phyloP scores from a whole-genome alignment of 2,329 filamentous ascomycete genomes.

The Aspergillus spinulosporus region DNA sequence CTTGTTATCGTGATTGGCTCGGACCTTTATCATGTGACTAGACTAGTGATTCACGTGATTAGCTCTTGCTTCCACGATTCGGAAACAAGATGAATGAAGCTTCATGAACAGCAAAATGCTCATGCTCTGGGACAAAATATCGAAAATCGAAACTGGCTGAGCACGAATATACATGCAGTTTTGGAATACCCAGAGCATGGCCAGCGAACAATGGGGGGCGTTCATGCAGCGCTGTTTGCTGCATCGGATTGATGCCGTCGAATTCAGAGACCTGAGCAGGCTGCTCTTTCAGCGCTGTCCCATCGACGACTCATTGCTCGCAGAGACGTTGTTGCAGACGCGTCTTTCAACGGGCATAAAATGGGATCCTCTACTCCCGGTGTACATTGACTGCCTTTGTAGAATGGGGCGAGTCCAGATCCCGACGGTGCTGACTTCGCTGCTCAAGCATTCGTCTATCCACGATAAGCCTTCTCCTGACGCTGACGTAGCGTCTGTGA shows the following conservation, averaged over 20 bases:
- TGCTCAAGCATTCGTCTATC: constrained; percentile 41
- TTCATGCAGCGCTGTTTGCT: constrained; percentile 40
- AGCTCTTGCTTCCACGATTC: background rate
- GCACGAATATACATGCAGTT: background rate
- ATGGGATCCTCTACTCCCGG: constrained; percentile 46
- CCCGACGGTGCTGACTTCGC: constrained; percentile 35
- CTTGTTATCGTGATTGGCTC: background rate
- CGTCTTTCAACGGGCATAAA: constrained; percentile 34
- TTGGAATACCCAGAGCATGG: constrained; percentile 22
- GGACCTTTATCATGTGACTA: background rate
- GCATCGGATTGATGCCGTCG: constrained; percentile 39
- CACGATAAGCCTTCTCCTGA: constrained; percentile 20
- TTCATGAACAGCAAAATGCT: constrained; percentile 15
- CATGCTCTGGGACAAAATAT: constrained; percentile 11
- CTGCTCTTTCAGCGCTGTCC: constrained; percentile 35
- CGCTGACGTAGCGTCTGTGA: constrained; percentile 8
- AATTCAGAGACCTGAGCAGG: constrained; percentile 41
- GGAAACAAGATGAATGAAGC: background rate
- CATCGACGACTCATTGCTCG: constrained; percentile 33
- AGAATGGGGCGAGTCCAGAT: constrained; percentile 35
- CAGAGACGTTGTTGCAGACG: constrained; percentile 39
- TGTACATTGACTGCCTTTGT: constrained; percentile 43
- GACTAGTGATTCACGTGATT: background rate
- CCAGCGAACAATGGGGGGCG: constrained; percentile 39
- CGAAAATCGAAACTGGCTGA: constrained; percentile 10